These are phyloP conservation scores for Zancudomyces culisetae DNA, from an alignment of 371 early-diverging fungal genomes.

Conservation along the genomic window DNA sequence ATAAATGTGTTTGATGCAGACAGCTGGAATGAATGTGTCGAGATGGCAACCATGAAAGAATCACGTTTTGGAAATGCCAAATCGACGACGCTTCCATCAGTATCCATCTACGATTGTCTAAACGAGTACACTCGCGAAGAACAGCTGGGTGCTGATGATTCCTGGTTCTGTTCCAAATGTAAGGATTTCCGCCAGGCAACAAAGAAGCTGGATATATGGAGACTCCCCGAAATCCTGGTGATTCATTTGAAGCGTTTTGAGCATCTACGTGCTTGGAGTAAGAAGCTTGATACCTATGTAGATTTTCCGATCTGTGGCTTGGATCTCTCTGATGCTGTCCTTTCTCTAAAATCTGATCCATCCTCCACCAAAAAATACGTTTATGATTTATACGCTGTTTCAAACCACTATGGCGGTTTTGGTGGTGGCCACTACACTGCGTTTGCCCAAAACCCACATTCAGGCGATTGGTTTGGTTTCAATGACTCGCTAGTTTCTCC, in stretches of 20 bases:
- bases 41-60: too few relatives aligned
- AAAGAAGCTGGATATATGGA: slow-evolving; percentile 74
- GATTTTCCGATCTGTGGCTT: slow-evolving; percentile 55
- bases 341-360: background rate
- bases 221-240: slow-evolving; percentile 67
- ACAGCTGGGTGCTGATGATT: slow-evolving; percentile 55
- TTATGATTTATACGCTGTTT: slow-evolving; percentile 75
- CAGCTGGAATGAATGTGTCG: background rate
- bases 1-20: background rate
- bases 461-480: slow-evolving; percentile 66
- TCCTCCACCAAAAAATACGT: slow-evolving; percentile 24
- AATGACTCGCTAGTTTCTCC: slow-evolving; percentile 64
- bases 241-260: slow-evolving; percentile 84
- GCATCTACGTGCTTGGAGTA: slow-evolving; percentile 46
- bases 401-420: slow-evolving; percentile 79
- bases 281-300: slow-evolving; percentile 67
- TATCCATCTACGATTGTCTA: slow-evolving; percentile 59
- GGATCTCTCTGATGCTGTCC: slow-evolving; percentile 35
- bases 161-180: slow-evolving; percentile 72
- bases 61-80: too few relatives aligned
- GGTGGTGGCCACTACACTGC: slow-evolving; percentile 93
- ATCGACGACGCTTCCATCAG: background rate
- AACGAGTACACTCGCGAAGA: slow-evolving; percentile 70
- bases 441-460: slow-evolving; percentile 56
- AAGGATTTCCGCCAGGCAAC: slow-evolving; percentile 56